phyloP scores from a whole-genome alignment of 2,329 filamentous ascomycete species.

The Lasiodiplodia citricola region DNA sequence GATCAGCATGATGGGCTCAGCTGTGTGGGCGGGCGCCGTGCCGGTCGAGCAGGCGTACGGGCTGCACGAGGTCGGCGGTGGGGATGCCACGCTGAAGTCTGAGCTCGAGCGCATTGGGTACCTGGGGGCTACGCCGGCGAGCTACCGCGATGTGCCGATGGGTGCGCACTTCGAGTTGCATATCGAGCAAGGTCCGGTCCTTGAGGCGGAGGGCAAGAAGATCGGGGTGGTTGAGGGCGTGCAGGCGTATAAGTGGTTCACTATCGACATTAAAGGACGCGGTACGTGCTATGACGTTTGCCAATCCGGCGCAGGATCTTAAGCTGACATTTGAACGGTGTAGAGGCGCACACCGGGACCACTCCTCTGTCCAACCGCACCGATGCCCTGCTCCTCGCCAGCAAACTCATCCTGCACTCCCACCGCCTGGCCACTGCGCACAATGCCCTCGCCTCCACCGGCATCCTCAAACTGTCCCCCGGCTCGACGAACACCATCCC shows the following conservation, averaged over 20 bases:
- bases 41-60: constrained; percentile 63
- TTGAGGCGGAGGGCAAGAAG: constrained; percentile 67
- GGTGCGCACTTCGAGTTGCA: constrained; percentile 83
- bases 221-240: constrained; percentile 75
- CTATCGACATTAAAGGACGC: constrained; percentile 64
- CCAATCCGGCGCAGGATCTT: not conserved
- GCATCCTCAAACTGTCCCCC: constrained; percentile 69
- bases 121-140: constrained; percentile 63
- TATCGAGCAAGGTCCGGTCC: constrained; percentile 81
- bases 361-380: constrained; percentile 71
- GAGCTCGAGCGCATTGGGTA: constrained; percentile 76
- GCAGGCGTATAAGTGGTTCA: constrained; percentile 77
- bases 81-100: constrained; percentile 68
- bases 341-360: constrained; percentile 75
- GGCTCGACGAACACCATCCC: constrained; percentile 71
- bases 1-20: constrained; percentile 73
- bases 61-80: constrained; percentile 45
- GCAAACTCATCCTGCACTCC: constrained; percentile 69
- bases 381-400: constrained; percentile 71
- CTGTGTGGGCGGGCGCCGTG: constrained; percentile 72
- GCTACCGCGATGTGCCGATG: constrained; percentile 65
- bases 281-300: not conserved
- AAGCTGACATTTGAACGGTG: no score
- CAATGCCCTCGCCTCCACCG: constrained; percentile 70
- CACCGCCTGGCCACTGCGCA: constrained; percentile 66